phyloP scores from a whole-genome alignment of 768 basidiomycete species.

The Suillus bovinus region DNA sequence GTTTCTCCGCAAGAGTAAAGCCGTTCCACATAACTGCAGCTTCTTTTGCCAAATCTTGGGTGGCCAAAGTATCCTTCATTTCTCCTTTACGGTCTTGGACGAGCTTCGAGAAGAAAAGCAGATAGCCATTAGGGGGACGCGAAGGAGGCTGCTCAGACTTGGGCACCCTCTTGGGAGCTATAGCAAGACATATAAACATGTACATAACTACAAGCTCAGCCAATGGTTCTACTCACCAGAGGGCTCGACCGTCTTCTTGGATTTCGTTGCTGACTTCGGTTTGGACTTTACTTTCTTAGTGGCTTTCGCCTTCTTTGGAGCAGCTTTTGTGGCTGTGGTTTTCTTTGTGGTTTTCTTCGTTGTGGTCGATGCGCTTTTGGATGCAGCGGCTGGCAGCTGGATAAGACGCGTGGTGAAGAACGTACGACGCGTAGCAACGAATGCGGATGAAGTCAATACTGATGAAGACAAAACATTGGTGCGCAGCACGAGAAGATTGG shows the following conservation, averaged over 20 bases:
- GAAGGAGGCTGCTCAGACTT: constrained; percentile 27
- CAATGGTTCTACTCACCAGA: constrained; percentile 17
- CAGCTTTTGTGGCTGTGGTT: constrained; percentile 7
- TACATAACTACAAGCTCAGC: background rate
- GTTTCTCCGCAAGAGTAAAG: constrained; percentile 35
- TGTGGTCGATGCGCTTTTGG: constrained; percentile 3
- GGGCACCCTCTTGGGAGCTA: constrained; percentile 17
- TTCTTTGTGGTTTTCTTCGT: constrained; percentile 3
- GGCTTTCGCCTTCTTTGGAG: constrained; percentile 8
- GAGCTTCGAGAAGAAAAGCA: constrained; percentile 25
- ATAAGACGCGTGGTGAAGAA: constrained; percentile 24
- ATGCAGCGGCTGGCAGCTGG: constrained; percentile 14
- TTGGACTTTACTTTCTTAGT: constrained; percentile 13
- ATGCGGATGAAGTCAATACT: background rate
- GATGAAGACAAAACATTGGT: constrained; percentile 8
- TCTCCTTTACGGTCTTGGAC: constrained; percentile 7
- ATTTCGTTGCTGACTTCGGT: background rate
- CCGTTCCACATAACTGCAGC: constrained; percentile 31
- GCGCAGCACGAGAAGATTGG: constrained; percentile 1
- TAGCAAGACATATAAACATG: background rate
- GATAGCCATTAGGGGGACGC: constrained; percentile 25
- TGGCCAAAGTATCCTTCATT: background rate
- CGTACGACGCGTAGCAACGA: constrained; percentile 23
- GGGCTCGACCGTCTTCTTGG: constrained; percentile 14
- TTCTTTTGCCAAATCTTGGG: constrained; percentile 17